Evolutionary conservation across 169 alveolate species (phyloP).

Genomic region (Cryptosporidium ubiquitum): DNA sequence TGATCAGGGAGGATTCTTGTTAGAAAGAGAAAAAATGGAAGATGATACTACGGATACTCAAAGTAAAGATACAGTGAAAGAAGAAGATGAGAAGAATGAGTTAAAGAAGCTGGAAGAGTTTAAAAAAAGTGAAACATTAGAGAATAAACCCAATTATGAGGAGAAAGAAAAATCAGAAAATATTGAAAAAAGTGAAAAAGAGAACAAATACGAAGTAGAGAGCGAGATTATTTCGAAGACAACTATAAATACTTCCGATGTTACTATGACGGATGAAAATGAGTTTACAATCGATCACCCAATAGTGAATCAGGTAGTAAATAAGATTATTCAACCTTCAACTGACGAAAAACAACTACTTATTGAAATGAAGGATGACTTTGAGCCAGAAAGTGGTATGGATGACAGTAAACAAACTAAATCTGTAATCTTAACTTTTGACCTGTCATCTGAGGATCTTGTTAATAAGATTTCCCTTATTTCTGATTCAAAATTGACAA

Average conservation of each 20-base stretch:
- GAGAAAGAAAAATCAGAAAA: neutral
- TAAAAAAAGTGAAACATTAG: conserved; percentile 35
- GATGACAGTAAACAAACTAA: conserved; percentile 42
- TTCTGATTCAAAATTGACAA: conserved; percentile 10
- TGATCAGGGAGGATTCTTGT: neutral
- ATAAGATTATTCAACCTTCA: conserved; percentile 29
- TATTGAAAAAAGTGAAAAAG: neutral
- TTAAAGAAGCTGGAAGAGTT: conserved; percentile 47
- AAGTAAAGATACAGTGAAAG: neutral
- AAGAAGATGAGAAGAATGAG: conserved; percentile 47
- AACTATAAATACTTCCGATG: neutral
- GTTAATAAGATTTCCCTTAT: conserved; percentile 33
- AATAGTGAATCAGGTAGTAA: conserved; percentile 24
- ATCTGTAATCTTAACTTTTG: conserved; percentile 43
- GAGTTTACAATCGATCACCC: conserved; percentile 24
- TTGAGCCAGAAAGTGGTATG: conserved; percentile 33
- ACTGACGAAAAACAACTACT: conserved; percentile 33
- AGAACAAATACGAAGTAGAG: conserved; percentile 17
- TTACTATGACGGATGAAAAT: conserved; percentile 31
- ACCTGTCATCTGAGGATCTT: conserved; percentile 29
- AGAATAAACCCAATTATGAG: neutral
- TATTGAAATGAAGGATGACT: conserved; percentile 30
- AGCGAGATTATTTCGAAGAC: conserved; percentile 21
- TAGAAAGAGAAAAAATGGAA: neutral
- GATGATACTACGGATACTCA: neutral